phyloP scores from a whole-genome alignment of 805 yeast genomes.

The Yarrowia phangngaensis region DNA sequence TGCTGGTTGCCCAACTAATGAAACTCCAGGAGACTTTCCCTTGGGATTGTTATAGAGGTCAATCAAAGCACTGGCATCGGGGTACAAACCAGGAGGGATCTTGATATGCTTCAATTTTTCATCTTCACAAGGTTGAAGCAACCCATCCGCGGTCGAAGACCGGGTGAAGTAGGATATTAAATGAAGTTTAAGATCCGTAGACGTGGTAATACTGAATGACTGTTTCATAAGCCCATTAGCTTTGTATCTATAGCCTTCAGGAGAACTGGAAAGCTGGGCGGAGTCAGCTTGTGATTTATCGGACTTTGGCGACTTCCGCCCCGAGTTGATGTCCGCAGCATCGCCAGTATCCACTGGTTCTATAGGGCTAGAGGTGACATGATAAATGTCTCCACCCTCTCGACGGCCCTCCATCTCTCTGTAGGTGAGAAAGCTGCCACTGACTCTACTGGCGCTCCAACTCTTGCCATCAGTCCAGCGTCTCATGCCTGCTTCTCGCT shows the following conservation, averaged over 20 bases:
- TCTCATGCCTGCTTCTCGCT: constrained; percentile 63
- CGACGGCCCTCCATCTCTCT: constrained; percentile 51
- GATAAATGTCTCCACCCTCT: constrained; percentile 30
- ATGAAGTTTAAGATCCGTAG: constrained; percentile 53
- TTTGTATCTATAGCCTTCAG: constrained; percentile 43
- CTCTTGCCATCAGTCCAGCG: constrained; percentile 76
- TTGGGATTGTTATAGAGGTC: constrained; percentile 26
- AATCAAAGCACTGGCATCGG: constrained; percentile 36
- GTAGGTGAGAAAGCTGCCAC: constrained; percentile 59
- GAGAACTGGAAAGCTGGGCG: constrained; percentile 11
- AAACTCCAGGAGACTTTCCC: too few relatives aligned
- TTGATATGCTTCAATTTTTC: constrained; percentile 39
- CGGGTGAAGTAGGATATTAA: constrained; percentile 54
- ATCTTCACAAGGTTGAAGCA: constrained; percentile 48
- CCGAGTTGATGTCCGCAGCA: constrained; percentile 13
- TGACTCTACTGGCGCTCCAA: constrained; percentile 71
- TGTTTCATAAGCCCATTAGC: constrained; percentile 60
- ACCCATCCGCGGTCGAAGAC: constrained; percentile 35
- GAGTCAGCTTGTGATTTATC: background rate
- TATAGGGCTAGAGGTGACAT: background rate
- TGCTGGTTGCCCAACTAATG: too few relatives aligned
- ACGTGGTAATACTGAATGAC: constrained; percentile 55
- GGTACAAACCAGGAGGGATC: constrained; percentile 42
- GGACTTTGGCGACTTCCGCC: too few relatives aligned
- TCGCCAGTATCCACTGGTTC: constrained; percentile 5